Evolutionary conservation across 2,329 filamentous ascomycete species (phyloP), one percentile per base, ranked within the genome.

Genomic region (Penicillium hesseltinei): DNA sequence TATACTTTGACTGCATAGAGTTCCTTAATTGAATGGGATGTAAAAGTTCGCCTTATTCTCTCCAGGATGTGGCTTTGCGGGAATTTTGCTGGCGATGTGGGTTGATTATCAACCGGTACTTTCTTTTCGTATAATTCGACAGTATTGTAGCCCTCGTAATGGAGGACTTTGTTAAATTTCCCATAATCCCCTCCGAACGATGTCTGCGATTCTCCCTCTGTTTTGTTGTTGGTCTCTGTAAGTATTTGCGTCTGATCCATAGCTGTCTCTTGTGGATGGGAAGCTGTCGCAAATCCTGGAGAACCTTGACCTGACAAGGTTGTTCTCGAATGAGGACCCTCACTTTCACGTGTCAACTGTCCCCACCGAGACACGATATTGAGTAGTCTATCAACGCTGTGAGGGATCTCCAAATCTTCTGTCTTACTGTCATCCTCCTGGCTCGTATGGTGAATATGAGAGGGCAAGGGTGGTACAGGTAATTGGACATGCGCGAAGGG

Each of bases 1-100:
- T 51, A 56, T 35, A 56, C 25, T 36, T 56, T 56, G 8, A 56
- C 25, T 27, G 54, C 54, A 33, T 51, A 56, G 13, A 56, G 48
- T 52, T 56, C 54, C 19, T 27, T 47, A 6, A 56, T 47, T 51
- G 48, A 11, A 13, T 47, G n/a, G 19, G 33, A 17, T 36, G 42
- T 29, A 36, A 36, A 56, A 27, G 19, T 19, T 35, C 54, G 48
- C 17, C 54, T 52, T 15, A 53, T 25, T 43, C 23, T 36, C 8
- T 36, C 46, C 10, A 52, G 5, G 1, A 46, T 48, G n/a, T 29
- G 23, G 15, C 29, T 19, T n/a, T n/a, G 23, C 15, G 33, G 13
- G 17, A n/a, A n/a, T 17, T 27, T 31, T 21, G 13, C 19, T 17
- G 49, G 19, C 7, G 39, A 8, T 15, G 36, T n/a, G 5, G 23